Evolutionary conservation across 1,139 yeast genomes (phyloP).

Genomic region (Geotrichum bryndzae): DNA sequence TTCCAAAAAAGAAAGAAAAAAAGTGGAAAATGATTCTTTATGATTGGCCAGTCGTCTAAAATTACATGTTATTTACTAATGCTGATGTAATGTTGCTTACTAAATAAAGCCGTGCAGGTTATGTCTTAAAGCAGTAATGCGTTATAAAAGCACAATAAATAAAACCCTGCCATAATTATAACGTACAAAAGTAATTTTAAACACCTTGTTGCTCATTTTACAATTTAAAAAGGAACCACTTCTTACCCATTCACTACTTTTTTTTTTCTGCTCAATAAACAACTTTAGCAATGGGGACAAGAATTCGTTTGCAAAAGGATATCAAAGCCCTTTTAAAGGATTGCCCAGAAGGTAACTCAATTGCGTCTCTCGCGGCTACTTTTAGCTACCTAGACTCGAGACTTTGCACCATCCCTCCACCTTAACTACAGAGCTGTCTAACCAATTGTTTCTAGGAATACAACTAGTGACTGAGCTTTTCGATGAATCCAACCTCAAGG

Average conservation of each 20-base stretch:
- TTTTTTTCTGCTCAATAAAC: neutral
- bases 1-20: neutral
- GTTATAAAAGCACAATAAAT: neutral
- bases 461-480: slow-evolving; percentile 22
- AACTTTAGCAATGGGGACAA: slow-evolving; percentile 6
- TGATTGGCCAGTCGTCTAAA: slow-evolving; percentile 1
- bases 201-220: too few species aligned
- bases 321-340: slow-evolving; percentile 6
- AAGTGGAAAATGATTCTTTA: neutral
- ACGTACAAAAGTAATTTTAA: neutral
- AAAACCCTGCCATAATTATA: neutral
- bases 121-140: neutral
- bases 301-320: slow-evolving; percentile 11
- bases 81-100: neutral
- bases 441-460: slow-evolving; percentile 22
- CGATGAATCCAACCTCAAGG: slow-evolving; percentile 30
- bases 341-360: slow-evolving; percentile 9
- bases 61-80: neutral
- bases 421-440: neutral
- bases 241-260: too few species aligned
- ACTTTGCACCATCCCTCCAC: neutral
- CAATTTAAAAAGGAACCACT: too few species aligned
- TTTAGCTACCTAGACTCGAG: neutral
- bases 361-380: neutral
- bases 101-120: neutral